Evolutionary conservation across 2,329 filamentous ascomycete species (phyloP), one percentile per base, ranked within the genome.

Genomic region (Fusarium nisikadoi): DNA sequence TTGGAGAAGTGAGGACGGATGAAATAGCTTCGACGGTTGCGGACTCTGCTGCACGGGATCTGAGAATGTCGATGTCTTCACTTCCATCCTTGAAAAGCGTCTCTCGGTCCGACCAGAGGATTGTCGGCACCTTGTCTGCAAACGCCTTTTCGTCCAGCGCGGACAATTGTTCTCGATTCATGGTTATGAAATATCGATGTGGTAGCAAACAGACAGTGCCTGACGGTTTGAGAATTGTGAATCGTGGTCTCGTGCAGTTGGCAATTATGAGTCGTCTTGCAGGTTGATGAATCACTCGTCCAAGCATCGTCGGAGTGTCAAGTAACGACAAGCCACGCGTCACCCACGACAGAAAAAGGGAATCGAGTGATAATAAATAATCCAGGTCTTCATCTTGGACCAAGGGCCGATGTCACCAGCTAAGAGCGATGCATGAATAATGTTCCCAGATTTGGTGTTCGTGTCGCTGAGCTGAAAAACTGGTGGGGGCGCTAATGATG

Each of bases 281-380:
- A 46, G 23, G 1, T 13, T 35, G n/a, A 35, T 46, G 53, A 11
- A 8, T 25, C 11, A 19, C 23, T n/a, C 38, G n/a, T 16, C 11
- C 6, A 33, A 33, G 19, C 53, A 56, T 54, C 14, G 5, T 10
- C 23, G 23, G 35, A 23, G 8, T 10, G 11, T 1, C 6, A 8
- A 33, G 7, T 0, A 33, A 25, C 16, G 17, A 25, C 2, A n/a
- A 14, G 6, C 1, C 5, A 53, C 4, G 16, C 8, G 5, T 41
- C 50, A 12, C 13, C 25, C 2, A 10, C 25, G 2, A n/a, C 8
- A 54, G 17, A 17, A 39, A 10, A 27, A 8, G 25, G 20, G 20
- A 3, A 41, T 11, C 41, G 25, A 19, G 25, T 41, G 35, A 41
- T 14, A 19, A 13, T 29, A 41, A 54, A 19, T 41, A 41, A 7